A percentile compares a stretch with the other conserved stretches of the same genome.
Conservation (phyloP, 2,329 filamentous ascomycete genomes). For the Colletotrichum sidae region DNA sequence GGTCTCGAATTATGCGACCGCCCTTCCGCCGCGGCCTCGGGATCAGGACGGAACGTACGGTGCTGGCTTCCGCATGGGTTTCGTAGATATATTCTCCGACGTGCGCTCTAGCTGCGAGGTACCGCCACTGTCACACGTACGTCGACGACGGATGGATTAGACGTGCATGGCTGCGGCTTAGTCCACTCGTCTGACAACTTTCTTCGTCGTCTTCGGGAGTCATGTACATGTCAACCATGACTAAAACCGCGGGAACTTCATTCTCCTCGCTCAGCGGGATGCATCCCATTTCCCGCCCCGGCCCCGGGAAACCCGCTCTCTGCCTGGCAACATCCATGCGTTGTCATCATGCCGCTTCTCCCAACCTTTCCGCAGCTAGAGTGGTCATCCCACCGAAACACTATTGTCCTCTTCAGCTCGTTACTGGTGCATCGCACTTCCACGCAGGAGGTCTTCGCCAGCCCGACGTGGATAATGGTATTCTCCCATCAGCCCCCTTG, state of each 20-base stretch:
- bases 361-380: background rate
- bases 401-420: too few species aligned
- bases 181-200: too few species aligned
- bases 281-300: slow-evolving; percentile 1
- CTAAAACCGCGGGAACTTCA: too few species aligned
- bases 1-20: slow-evolving; percentile 17
- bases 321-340: slow-evolving; percentile 30
- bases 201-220: too few species aligned
- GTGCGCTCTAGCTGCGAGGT: slow-evolving; percentile 12
- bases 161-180: background rate
- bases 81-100: slow-evolving; percentile 8
- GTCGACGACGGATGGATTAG: background rate
- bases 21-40: slow-evolving; percentile 14
- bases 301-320: slow-evolving; percentile 16
- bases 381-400: background rate
- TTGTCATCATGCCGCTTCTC: slow-evolving; percentile 4
- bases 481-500: too few species aligned
- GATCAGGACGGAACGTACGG: background rate
- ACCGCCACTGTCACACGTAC: slow-evolving; percentile 1
- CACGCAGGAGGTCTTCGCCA: too few species aligned
- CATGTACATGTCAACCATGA: too few species aligned
- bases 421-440: too few species aligned
- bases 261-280: background rate
- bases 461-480: too few species aligned
- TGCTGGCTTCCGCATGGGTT: background rate